Base-by-base conservation (phyloP, 768 basidiomycete genomes). In the Dentipellis fragilis region DNA sequence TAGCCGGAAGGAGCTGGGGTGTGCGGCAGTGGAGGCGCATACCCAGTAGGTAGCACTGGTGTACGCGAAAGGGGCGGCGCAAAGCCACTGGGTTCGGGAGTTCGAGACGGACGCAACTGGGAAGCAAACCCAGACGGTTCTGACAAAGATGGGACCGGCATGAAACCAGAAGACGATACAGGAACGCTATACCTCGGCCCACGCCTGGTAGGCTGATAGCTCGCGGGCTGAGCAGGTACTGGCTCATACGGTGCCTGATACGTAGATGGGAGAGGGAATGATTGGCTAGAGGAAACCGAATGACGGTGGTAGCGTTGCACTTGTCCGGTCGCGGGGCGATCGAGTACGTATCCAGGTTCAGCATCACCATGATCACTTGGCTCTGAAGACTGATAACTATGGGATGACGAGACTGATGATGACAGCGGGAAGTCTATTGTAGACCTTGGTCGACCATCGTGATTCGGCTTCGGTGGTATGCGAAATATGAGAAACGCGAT, bases 111-210 rank as follows among this genome's bases (percentile, higher is more conserved):
- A n/a, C 56, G 21, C 14, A 52, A 40, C 2, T 51, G 49, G 9
- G 21, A 51, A 0, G 36, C 39, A 38, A 62, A 49, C 19, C 61
- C 57, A 10, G 57, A 59, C 3, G 63, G 62, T 21, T 66, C 64
- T 5, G 68, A 63, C 14, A 59, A 36, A 54, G 60, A 74, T 23
- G 75, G 65, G 47, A 85, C 64, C 39, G 86, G 82, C 53, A 80
- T 70, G 62, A 88, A 90, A 11, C 87, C 86, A 10, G 87, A 85
- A 0, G 86, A 81, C 7, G 80, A 69, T 0, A 78, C 63, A 17
- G 86, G 85, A 57, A 87, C 71, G 61, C 83, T 88, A 60, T 85
- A 82, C 52, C 87, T 75, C 11, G 85, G 80, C 36, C 79, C 80
- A 60, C 68, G 66, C 21, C 67, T 62, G 29, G 66, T 63, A 1